Evolutionary conservation across 768 basidiomycete species (phyloP), one percentile per base, ranked within the genome.

Genomic region (Porphyrellus cyaneotinctus): DNA sequence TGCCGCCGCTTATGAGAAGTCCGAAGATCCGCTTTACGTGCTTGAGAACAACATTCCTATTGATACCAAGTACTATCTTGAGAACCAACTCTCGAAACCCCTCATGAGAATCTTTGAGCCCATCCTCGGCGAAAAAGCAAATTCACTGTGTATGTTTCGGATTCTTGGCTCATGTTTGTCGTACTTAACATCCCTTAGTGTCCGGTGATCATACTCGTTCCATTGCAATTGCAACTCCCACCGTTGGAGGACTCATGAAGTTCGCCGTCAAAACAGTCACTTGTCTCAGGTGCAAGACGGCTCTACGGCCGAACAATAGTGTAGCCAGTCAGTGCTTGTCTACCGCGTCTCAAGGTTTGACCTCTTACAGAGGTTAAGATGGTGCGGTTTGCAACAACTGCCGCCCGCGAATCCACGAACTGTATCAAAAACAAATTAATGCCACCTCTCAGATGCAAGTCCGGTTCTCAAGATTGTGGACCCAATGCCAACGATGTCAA

Each of bases 91-190:
- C 0, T 91, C 94, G 1, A 98, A 98, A 67, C 97, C 97, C 9
- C 76, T 99, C 2, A 81, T 98, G 85, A 80, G 97, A 55, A 99
- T 99, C 58, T 98, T 99, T 67, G 97, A 99, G 67, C 97, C 97
- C 14, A 93, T 99, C 62, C 72, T 98, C 13, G 95, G 95, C 1
- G 94, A 95, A 36, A 94, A 91, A 61, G 92, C 95, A 6, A 75
- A 79, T 18, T 88, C 87, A 7, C 70, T 99, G 20, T 72, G 94
- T 95, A 60, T 63, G 89, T 72, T 20, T 31, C 35, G 18, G 30
- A 42, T 31, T 17, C 32, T 18, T 54, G 38, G 22, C 20, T 31
- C 35, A 38, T 14, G 31, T 42, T 47, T 46, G 12, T 43, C 20
- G 23, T 46, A 32, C 56, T 47, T 53, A 44, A 53, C 41, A 26